Evolutionary conservation across 768 basidiomycete species (phyloP).

Genomic region (Myochromella boudieri): DNA sequence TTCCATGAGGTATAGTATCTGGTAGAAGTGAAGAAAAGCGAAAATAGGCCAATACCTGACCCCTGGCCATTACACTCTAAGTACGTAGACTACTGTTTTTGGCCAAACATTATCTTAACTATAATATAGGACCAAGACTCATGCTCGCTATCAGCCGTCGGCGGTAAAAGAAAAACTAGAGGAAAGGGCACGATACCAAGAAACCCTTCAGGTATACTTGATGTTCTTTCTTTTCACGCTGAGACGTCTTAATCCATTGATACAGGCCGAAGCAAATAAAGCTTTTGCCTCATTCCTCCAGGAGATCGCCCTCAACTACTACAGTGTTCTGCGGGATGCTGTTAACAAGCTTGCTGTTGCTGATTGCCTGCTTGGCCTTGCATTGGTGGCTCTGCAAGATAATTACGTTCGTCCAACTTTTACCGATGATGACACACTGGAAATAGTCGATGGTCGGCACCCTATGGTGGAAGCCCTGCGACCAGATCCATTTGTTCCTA

Average conservation of each 20-base stretch:
- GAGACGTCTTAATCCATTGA: background rate
- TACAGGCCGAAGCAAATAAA: conserved; percentile 55
- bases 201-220: conserved; percentile 52
- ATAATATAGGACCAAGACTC: conserved; percentile 62
- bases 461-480: conserved; percentile 87
- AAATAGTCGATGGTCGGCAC: conserved; percentile 84
- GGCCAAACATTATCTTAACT: background rate
- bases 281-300: conserved; percentile 69
- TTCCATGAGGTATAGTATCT: conserved; percentile 54
- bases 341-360: conserved; percentile 80
- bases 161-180: conserved; percentile 57
- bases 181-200: conserved; percentile 73
- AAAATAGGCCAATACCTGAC: conserved; percentile 49
- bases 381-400: conserved; percentile 71
- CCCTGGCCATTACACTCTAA: conserved; percentile 68
- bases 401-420: conserved; percentile 82
- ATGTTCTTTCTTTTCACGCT: background rate
- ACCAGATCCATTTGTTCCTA: conserved; percentile 84
- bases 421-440: conserved; percentile 61
- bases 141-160: conserved; percentile 77
- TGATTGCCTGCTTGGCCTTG: conserved; percentile 86
- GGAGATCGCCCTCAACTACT: conserved; percentile 68
- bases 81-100: conserved; percentile 41
- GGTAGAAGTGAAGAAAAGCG: conserved; percentile 67
- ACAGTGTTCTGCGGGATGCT: conserved; percentile 68